Conservation (phyloP, 345 rosid species). For the Eucalyptus albens region DNA sequence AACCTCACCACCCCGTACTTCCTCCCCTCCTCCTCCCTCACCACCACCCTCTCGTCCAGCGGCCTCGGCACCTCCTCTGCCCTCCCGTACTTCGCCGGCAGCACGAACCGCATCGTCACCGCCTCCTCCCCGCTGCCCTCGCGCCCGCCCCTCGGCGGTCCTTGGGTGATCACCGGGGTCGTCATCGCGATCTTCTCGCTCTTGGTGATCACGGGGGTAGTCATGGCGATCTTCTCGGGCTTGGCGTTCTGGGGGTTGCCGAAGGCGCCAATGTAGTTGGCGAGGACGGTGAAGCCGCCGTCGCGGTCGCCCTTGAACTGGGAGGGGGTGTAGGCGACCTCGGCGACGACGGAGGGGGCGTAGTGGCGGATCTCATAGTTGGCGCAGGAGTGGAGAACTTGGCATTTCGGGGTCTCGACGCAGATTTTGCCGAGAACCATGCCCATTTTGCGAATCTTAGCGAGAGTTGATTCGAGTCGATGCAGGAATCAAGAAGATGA, state of each 20-base stretch:
- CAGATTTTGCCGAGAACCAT: constrained; percentile 59
- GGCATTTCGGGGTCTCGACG: constrained; percentile 66
- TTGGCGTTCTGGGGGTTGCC: constrained; percentile 74
- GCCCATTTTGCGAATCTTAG: constrained; percentile 32
- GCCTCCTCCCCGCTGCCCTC: constrained; percentile 2
- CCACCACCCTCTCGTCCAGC: constrained; percentile 70
- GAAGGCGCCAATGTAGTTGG: constrained; percentile 78
- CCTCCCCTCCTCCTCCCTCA: constrained; percentile 54
- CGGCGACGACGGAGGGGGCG: constrained; percentile 51
- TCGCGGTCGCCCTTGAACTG: constrained; percentile 60
- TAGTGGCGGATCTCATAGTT: constrained; percentile 80
- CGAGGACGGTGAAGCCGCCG: constrained; percentile 66
- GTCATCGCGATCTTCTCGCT: constrained; percentile 81
- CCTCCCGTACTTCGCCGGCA: constrained; percentile 56
- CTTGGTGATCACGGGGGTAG: constrained; percentile 59
- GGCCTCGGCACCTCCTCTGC: constrained; percentile 90
- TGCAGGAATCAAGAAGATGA: background rate
- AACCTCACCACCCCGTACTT: constrained; percentile 72
- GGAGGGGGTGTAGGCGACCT: constrained; percentile 62
- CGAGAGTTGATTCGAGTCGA: background rate
- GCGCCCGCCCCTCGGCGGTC: background rate
- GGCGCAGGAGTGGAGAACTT: constrained; percentile 28
- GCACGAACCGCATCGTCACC: constrained; percentile 83
- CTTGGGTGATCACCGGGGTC: constrained; percentile 67
- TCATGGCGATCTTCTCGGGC: constrained; percentile 83